Evolutionary conservation across 305 asterid species (phyloP).

Genomic region (Rubia tinctorum): DNA sequence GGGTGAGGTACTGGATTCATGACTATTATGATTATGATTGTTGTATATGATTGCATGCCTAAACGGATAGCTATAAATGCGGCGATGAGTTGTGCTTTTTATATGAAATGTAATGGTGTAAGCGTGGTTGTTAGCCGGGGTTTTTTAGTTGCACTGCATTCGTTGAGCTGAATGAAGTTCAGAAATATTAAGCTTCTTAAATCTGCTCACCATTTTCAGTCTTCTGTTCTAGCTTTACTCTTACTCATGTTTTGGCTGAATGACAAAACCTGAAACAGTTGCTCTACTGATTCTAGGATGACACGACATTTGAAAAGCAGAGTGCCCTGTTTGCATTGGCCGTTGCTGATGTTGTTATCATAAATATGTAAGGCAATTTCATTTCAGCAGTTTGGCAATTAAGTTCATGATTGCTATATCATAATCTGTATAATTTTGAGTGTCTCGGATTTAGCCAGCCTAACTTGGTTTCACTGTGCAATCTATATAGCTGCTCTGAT

Average conservation of each 20-base stretch:
- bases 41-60: too few relatives aligned
- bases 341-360: constrained; percentile 63
- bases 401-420: background rate
- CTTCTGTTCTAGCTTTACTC: background rate
- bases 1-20: constrained; percentile 49
- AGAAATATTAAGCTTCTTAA: background rate
- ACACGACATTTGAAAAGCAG: constrained; percentile 68
- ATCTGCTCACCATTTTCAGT: background rate
- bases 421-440: background rate
- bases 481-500: background rate
- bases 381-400: background rate
- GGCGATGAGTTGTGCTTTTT: background rate
- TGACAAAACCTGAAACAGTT: background rate
- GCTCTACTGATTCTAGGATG: constrained; percentile 48
- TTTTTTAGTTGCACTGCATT: background rate
- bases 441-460: background rate
- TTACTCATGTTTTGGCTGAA: background rate
- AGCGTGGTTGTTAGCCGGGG: background rate
- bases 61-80: too few relatives aligned
- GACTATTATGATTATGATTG: background rate
- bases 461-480: background rate
- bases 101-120: background rate
- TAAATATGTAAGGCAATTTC: constrained; percentile 56
- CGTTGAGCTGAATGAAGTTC: background rate
- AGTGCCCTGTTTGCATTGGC: constrained; percentile 69